These are phyloP conservation scores for Canavalia gladiata DNA, from an alignment of 306 rosid genomes.

Conservation along the genomic window DNA sequence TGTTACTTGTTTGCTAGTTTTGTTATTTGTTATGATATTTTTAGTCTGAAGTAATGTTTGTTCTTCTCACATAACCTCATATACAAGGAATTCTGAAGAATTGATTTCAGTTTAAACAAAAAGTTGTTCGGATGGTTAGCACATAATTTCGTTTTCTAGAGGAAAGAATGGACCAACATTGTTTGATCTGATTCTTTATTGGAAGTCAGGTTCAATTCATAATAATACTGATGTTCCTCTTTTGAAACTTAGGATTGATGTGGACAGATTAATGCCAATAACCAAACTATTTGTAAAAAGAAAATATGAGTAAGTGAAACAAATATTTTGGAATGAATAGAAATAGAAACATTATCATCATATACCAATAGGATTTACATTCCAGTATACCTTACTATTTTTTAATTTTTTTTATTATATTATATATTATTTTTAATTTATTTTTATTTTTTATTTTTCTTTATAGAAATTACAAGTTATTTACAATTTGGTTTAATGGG, in stretches of 20 bases:
- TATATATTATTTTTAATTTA: no score
- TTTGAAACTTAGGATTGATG: conserved; percentile 86
- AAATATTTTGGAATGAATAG: no score
- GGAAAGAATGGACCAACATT: conserved; percentile 72
- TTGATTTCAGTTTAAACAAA: conserved; percentile 62
- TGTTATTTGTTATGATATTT: not conserved
- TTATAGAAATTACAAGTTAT: no score
- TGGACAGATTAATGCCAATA: conserved; percentile 64
- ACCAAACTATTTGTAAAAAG: conserved; percentile 50
- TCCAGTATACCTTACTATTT: no score
- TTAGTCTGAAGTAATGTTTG: no score
- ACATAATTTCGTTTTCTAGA: conserved; percentile 82
- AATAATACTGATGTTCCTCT: conserved; percentile 53
- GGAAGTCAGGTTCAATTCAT: conserved; percentile 43
- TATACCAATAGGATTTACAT: no score
- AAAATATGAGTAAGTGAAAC: no score
- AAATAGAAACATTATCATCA: no score
- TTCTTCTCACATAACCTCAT: conserved; percentile 41
- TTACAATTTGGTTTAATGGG: no score
- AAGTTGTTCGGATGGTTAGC: conserved; percentile 75
- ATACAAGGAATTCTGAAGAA: conserved; percentile 66
- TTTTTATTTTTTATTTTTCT: no score
- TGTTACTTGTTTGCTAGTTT: conserved; percentile 19
- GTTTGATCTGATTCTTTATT: conserved; percentile 52
- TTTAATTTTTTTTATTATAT: no score